Evolutionary conservation across 2,329 filamentous ascomycete species (phyloP).

Genomic region (Calonectria pseudoreteaudii): DNA sequence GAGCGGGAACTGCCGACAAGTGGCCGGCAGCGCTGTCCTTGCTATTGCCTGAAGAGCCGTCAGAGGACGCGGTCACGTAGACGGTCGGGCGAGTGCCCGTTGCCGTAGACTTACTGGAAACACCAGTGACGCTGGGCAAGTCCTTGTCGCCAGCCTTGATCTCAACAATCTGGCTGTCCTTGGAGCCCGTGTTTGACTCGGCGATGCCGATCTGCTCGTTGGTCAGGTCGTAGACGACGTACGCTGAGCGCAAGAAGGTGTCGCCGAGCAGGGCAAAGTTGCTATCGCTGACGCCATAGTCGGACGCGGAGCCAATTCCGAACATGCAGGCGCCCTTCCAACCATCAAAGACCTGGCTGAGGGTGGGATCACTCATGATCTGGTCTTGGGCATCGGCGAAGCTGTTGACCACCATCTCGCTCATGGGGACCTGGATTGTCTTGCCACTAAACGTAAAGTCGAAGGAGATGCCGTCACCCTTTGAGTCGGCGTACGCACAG

Average conservation of each 20-base stretch:
- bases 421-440: slow-evolving; percentile 62
- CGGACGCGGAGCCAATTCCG: slow-evolving; percentile 60
- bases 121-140: slow-evolving; percentile 59
- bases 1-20: slow-evolving; percentile 27
- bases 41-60: slow-evolving; percentile 31
- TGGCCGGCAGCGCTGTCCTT: slow-evolving; percentile 36
- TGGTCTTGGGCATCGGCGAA: slow-evolving; percentile 53
- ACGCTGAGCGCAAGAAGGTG: slow-evolving; percentile 68
- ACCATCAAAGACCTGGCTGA: slow-evolving; percentile 48
- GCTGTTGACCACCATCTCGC: slow-evolving; percentile 63
- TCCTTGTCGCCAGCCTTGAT: slow-evolving; percentile 52
- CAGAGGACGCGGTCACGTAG: slow-evolving; percentile 27
- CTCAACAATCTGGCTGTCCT: slow-evolving; percentile 57
- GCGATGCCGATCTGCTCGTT: slow-evolving; percentile 64
- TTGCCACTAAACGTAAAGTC: slow-evolving; percentile 64
- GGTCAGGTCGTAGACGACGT: slow-evolving; percentile 67
- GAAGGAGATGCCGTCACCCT: slow-evolving; percentile 58
- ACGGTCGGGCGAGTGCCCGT: slow-evolving; percentile 25
- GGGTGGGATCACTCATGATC: slow-evolving; percentile 52
- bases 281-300: slow-evolving; percentile 45
- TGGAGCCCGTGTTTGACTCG: slow-evolving; percentile 63
- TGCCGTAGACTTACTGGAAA: slow-evolving; percentile 47
- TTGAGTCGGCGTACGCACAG: slow-evolving; percentile 60
- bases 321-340: slow-evolving; percentile 64
- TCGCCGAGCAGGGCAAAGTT: slow-evolving; percentile 65